Evolutionary conservation across 768 basidiomycete species (phyloP), one percentile per base, ranked within the genome.

Genomic region (Sarcomyxa edulis): DNA sequence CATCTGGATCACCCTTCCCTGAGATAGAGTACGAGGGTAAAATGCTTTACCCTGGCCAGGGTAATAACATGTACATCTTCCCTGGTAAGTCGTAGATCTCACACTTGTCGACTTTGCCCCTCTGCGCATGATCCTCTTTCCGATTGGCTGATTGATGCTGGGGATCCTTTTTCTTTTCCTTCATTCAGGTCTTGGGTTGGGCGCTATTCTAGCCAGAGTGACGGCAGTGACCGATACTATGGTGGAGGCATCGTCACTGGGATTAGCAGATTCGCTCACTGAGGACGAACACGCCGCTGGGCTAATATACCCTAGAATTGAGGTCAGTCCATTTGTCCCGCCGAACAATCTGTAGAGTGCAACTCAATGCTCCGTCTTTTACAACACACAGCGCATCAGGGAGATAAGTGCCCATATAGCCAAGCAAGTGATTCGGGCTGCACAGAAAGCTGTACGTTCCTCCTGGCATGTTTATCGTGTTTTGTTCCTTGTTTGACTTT

Each of bases 61-160:
- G 92, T 19, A 96, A 95, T 59, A 97, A 95, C 60, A 92, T 93
- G 88, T 87, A 85, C 58, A 84, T 85, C 52, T 83, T 83, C 69
- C 80, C 79, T 34, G 76, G 78, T 76, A 28, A 11, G 60, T 51
- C 11, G 16, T 22, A 21, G 9, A 22, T 15, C 28, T 22, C 22
- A 6, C 15, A 10, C 23, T 35, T 18, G 25, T 18, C 16, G 9
- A n/a, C 14, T 29, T 8, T 19, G 32, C 30, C 35, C 38, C 21
- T 45, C 22, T 21, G n/a, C 36, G 25, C 18, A 54, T 48, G 40
- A 42, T 42, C n/a, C 26, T 40, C 27, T 25, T 31, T 32, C 35
- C 19, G 12, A 31, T 7, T 19, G 28, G 19, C 23, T 25, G 21
- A 23, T n/a, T 19, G 15, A 42, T 48, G 22, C 37, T 50, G 42